Percentiles rank a stretch among this genome's conserved stretches.
These are phyloP conservation scores for Botryotinia globosa DNA, from an alignment of 2,329 filamentous ascomycete genomes.

Conservation along the genomic window DNA sequence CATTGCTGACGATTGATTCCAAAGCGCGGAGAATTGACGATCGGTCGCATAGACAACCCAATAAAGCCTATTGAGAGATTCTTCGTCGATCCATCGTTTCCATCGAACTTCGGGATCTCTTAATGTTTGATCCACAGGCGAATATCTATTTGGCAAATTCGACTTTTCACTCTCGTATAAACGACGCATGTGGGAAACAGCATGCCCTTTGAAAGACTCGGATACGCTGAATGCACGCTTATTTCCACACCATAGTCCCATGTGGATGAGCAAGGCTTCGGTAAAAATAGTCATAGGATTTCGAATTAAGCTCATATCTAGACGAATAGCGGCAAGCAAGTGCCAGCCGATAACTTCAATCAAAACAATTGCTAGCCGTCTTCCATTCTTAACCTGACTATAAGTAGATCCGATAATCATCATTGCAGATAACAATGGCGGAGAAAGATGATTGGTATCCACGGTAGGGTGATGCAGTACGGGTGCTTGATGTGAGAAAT, in stretches of 20 bases:
- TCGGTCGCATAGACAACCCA: constrained; percentile 33
- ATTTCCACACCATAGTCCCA: constrained; percentile 33
- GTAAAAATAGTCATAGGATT: constrained; percentile 32
- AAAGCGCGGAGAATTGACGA: constrained; percentile 29
- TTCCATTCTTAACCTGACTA: constrained; percentile 29
- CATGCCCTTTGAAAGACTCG: constrained; percentile 29
- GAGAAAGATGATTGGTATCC: constrained; percentile 30
- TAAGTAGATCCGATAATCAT: constrained; percentile 32
- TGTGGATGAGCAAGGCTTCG: constrained; percentile 30
- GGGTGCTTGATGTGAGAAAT: constrained; percentile 33
- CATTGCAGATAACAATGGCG: constrained; percentile 30
- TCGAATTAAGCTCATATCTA: constrained; percentile 29
- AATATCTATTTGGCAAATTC: not conserved
- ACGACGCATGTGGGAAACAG: constrained; percentile 29
- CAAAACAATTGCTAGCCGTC: constrained; percentile 31
- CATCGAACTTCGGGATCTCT: constrained; percentile 24
- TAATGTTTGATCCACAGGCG: not conserved
- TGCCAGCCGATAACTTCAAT: constrained; percentile 32
- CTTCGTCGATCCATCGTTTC: constrained; percentile 29
- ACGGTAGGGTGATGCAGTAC: constrained; percentile 33
- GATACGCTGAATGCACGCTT: constrained; percentile 31
- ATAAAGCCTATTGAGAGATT: constrained; percentile 28
- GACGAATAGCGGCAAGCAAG: constrained; percentile 27
- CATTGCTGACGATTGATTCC: constrained; percentile 31
- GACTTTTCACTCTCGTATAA: constrained; percentile 21